These are phyloP conservation scores for Paracoccidioides brasiliensis DNA, from an alignment of 2,329 filamentous ascomycete species.

Conservation along the genomic window DNA sequence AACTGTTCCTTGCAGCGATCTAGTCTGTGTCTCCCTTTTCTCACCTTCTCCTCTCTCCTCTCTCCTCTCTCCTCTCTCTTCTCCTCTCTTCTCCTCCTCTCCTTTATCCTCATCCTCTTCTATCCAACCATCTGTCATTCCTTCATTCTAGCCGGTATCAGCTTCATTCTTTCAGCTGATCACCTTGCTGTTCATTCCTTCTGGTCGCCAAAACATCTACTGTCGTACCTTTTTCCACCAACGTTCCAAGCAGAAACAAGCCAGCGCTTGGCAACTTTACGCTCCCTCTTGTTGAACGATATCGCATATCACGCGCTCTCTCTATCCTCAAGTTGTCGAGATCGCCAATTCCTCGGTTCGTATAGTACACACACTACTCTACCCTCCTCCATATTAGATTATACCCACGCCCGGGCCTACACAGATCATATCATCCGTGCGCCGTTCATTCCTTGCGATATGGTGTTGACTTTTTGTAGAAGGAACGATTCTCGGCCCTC, in stretches of 20 bases:
- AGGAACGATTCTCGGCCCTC: neutral
- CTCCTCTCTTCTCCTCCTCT: conserved; percentile 5
- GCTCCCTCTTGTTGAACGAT: neutral
- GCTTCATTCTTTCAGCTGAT: conserved; percentile 55
- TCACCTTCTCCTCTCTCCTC: conserved; percentile 16
- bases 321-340: neutral
- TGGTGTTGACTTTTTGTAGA: too few species aligned
- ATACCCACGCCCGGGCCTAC: too few species aligned
- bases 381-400: too few species aligned
- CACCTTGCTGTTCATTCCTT: conserved; percentile 39
- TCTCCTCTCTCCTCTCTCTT: conserved; percentile 3
- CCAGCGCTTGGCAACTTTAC: conserved; percentile 9
- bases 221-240: conserved; percentile 6
- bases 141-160: conserved; percentile 32
- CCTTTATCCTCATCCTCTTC: conserved; percentile 6
- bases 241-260: neutral
- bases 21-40: conserved; percentile 10
- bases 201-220: conserved; percentile 12
- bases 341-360: neutral
- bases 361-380: neutral
- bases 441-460: too few species aligned
- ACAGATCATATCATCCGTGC: too few species aligned
- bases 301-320: neutral
- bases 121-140: conserved; percentile 9
- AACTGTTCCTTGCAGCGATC: neutral